These are phyloP conservation scores for Babesia sp. DNA, from an alignment of 169 alveolate species.

Conservation along the genomic window DNA sequence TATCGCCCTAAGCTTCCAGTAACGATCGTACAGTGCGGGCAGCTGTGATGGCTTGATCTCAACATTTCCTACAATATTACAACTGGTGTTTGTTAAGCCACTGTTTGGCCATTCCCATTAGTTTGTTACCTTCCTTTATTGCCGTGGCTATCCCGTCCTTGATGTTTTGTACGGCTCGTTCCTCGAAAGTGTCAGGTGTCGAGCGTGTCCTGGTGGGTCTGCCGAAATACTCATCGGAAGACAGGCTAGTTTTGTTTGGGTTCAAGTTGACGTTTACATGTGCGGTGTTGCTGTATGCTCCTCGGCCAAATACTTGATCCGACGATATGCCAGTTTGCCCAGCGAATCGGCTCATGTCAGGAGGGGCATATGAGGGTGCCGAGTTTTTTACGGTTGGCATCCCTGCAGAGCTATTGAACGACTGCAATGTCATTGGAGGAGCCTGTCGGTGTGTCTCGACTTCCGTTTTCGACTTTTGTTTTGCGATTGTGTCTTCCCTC, in stretches of 20 bases:
- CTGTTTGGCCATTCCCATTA: constrained; percentile 74
- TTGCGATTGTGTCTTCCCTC: constrained; percentile 8
- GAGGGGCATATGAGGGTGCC: background rate
- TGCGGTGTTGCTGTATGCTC: constrained; percentile 33
- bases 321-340: constrained; percentile 72
- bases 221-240: constrained; percentile 78
- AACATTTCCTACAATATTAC: background rate
- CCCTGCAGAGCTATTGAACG: background rate
- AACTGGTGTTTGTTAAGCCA: constrained; percentile 69
- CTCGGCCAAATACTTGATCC: constrained; percentile 73
- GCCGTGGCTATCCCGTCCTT: constrained; percentile 75
- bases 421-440: background rate
- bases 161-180: constrained; percentile 72
- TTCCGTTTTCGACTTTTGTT: background rate
- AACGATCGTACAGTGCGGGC: constrained; percentile 74
- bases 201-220: constrained; percentile 53
- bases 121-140: constrained; percentile 71
- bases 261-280: constrained; percentile 23
- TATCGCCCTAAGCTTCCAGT: constrained; percentile 76
- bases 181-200: constrained; percentile 69
- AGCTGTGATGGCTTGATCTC: constrained; percentile 37
- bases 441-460: background rate
- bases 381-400: background rate
- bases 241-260: constrained; percentile 61
- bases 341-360: constrained; percentile 68